phyloP scores from a whole-genome alignment of 495 filamentous ascomycete species.

The Penicillium subrubescens region DNA sequence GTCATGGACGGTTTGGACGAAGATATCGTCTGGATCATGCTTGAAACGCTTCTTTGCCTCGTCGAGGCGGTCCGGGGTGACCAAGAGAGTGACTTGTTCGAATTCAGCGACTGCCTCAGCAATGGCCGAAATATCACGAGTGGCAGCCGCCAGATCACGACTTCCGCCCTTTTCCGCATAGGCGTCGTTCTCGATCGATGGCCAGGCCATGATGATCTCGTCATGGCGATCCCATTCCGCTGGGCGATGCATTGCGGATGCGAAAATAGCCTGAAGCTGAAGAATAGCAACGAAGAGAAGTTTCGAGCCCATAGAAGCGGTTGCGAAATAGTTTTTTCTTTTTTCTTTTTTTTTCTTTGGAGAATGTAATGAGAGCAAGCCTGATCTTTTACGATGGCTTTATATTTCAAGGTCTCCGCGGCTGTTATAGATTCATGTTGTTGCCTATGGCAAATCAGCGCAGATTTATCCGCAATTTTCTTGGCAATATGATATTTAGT shows the following conservation, averaged over 20 bases:
- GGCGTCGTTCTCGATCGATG: neutral
- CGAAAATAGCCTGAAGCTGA: neutral
- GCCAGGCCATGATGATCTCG: neutral
- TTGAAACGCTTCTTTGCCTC: neutral
- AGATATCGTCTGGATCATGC: neutral
- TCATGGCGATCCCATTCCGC: neutral
- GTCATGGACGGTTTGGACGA: neutral
- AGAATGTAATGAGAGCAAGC: neutral
- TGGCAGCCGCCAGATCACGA: neutral
- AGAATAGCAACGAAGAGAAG: neutral
- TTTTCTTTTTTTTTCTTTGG: neutral
- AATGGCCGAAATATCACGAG: neutral
- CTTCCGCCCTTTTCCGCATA: neutral
- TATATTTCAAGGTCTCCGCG: neutral
- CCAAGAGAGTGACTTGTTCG: neutral
- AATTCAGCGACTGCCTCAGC: neutral
- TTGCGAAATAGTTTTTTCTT: no score
- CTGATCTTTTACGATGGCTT: neutral
- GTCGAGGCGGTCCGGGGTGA: neutral
- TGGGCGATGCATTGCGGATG: neutral
- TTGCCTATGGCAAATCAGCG: neutral
- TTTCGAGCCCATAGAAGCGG: neutral
- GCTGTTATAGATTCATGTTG: neutral
- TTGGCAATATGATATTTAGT: neutral
- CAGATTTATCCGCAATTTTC: neutral